Base-by-base conservation (phyloP, 2,329 filamentous ascomycete species). In the Cercospora beticola region DNA sequence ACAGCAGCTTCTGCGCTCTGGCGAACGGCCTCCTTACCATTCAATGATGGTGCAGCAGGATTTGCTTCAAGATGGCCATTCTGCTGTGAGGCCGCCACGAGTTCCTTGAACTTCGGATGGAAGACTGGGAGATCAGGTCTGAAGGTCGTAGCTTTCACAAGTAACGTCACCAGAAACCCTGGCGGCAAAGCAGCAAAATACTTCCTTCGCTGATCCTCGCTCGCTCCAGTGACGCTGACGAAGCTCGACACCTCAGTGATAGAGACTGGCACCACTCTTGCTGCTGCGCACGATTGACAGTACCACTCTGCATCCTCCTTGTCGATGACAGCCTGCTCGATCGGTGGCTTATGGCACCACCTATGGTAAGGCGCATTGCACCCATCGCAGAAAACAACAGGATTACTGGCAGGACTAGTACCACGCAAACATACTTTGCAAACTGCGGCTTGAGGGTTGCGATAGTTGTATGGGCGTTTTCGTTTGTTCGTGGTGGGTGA, bases 311-410 rank as follows among this genome's bases (percentile, higher is more conserved):
- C 87, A 70, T 87, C 86, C 71, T 88, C 83, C 69, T 92, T 86
- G 40, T 85, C 84, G 58, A 94, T 86, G 21, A 90, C 87, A 18
- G 89, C 87, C 70, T 90, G 86, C n/a, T 86, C 84, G 69, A 96
- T 92, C 8, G 86, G 86, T 1, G 92, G 92, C 68, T 91, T 86
- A 78, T 96, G 92, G 76, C 92, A 96, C 74, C 88, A 87, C 78
- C 93, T 91, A 79, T 96, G 92, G 86, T 92, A 96, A 52, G 89
- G 87, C 31, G 85, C 84, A 77, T 92, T 92, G 82, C 92, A 96
- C 16, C 89, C 89, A 79, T 94, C 91, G 81, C 92, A 96, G 79
- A 94, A 93, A 2, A 95, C 92, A 77, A 96, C 94, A 80, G 89
- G 87, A 80, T 95, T 95, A 73, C 83, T 88, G n/a, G 83, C 78